Evolutionary conservation across 495 filamentous ascomycete species (phyloP), one percentile per base, ranked within the genome.

Genomic region (Penicillium paxilli): DNA sequence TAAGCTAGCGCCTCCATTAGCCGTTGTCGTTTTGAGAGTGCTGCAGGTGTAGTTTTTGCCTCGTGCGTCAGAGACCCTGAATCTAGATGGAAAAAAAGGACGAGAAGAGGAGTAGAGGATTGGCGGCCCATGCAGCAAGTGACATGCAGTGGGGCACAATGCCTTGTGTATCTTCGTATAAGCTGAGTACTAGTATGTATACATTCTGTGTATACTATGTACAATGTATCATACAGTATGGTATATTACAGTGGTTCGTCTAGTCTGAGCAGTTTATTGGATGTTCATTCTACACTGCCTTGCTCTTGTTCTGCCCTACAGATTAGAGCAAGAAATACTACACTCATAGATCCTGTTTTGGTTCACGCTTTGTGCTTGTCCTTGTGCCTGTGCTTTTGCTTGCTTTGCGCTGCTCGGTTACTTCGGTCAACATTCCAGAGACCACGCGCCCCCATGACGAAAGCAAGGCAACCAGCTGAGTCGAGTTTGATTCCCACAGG

Each of bases 41-140:
- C 64, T 67, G 64, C 64, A 67, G 62, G 64, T 66, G 59, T 65
- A 62, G 59, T 67, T 65, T 38, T 65, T 67, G 64, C 64, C 64
- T 65, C 64, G 66, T 62, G 64, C 65, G 64, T 68, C 59, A 66
- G 62, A 64, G 59, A 68, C 64, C 64, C 64, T 67, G 58, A 54
- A 68, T 65, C 57, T 61, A 62, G 64, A 63, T 60, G 59, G 51
- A 55, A 53, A 52, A 54, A 57, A 33, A 19, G 51, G n/a, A 28
- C 51, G 44, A 28, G 63, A 60, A 55, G 63, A 59, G 26, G 35
- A 38, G 35, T 32, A 14, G 64, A 64, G 55, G 57, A 61, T 59
- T 57, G 54, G 57, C 51, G 64, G 64, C 37, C 64, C 56, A 65
- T 67, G 64, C 64, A 57, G 44, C 35, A 49, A n/a, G 55, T 57